These are phyloP conservation scores for Mortierella alpina DNA, from an alignment of 192 early-diverging fungal species.

Conservation along the genomic window DNA sequence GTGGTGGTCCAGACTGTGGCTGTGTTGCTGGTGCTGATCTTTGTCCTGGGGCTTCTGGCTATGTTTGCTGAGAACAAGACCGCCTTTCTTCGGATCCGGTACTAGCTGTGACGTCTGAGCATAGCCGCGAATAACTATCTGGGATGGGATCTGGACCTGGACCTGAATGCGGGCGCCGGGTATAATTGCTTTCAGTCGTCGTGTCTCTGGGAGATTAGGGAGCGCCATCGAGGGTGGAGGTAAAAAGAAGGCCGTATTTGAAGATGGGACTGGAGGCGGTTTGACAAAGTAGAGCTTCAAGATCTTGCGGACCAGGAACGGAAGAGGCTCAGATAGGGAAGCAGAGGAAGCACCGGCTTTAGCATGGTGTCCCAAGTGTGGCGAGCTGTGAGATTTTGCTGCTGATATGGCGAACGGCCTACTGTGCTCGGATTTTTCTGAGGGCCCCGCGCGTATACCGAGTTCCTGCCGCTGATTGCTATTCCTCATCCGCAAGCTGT, in stretches of 20 bases:
- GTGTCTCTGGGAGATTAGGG: constrained; percentile 32
- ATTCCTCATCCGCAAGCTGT: constrained; percentile 17
- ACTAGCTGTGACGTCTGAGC: constrained; percentile 36
- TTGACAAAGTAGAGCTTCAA: constrained; percentile 49
- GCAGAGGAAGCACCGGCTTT: not conserved
- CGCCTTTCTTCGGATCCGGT: constrained; percentile 33
- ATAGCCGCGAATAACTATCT: constrained; percentile 43
- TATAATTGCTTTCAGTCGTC: constrained; percentile 47
- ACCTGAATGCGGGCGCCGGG: constrained; percentile 48
- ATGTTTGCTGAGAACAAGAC: constrained; percentile 26
- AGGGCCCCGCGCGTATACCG: too few species aligned
- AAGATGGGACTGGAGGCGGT: constrained; percentile 24
- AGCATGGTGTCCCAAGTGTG: constrained; percentile 3
- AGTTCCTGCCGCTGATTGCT: not conserved
- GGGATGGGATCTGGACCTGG: constrained; percentile 41
- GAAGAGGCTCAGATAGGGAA: constrained; percentile 2
- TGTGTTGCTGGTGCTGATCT: not conserved
- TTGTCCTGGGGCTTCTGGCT: constrained; percentile 2
- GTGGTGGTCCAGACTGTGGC: not conserved
- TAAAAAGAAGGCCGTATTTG: constrained; percentile 22
- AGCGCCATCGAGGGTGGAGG: constrained; percentile 44
- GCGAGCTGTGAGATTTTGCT: constrained; percentile 8
- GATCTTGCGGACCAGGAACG: constrained; percentile 39
- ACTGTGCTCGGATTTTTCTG: too few species aligned
- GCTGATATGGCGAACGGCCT: not conserved